These are phyloP conservation scores for Boletus subparvulus DNA, from an alignment of 768 basidiomycete genomes.

Conservation along the genomic window DNA sequence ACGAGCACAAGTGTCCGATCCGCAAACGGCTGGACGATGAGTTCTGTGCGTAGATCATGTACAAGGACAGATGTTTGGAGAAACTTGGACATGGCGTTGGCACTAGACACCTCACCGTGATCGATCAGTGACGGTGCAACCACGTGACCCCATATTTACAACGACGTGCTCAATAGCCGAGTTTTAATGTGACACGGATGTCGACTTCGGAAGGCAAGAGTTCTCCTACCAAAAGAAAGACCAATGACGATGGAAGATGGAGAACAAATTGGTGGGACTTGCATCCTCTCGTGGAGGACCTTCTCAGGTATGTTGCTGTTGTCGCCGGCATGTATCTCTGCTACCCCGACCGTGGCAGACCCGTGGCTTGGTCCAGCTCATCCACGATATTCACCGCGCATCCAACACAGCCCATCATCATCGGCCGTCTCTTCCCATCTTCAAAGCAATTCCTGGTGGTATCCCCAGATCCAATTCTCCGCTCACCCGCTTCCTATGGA, in stretches of 20 bases:
- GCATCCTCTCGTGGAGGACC: constrained; percentile 56
- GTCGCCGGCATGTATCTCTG: not conserved
- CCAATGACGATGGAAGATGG: constrained; percentile 52
- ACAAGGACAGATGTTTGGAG: constrained; percentile 51
- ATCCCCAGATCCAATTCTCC: constrained; percentile 51
- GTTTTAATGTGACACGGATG: constrained; percentile 10
- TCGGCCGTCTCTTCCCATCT: constrained; percentile 68
- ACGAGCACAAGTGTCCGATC: constrained; percentile 85
- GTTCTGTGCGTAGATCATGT: constrained; percentile 61
- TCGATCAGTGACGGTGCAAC: not conserved
- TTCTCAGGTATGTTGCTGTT: constrained; percentile 44
- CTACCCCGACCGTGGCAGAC: constrained; percentile 41
- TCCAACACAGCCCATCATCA: constrained; percentile 55
- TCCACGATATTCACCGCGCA: constrained; percentile 72
- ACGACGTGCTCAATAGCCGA: not conserved
- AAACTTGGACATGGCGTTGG: constrained; percentile 21
- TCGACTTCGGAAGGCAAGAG: constrained; percentile 24
- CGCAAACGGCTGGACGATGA: constrained; percentile 74
- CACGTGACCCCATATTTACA: not conserved
- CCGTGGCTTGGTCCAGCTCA: constrained; percentile 67
- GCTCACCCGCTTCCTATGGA: constrained; percentile 49
- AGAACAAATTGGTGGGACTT: constrained; percentile 75
- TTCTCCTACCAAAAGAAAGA: constrained; percentile 55
- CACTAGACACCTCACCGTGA: too few relatives aligned
- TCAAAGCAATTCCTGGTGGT: constrained; percentile 61